These are phyloP conservation scores for Xylariaceae sp. DNA, from an alignment of 2,329 filamentous ascomycete species.

Conservation along the genomic window DNA sequence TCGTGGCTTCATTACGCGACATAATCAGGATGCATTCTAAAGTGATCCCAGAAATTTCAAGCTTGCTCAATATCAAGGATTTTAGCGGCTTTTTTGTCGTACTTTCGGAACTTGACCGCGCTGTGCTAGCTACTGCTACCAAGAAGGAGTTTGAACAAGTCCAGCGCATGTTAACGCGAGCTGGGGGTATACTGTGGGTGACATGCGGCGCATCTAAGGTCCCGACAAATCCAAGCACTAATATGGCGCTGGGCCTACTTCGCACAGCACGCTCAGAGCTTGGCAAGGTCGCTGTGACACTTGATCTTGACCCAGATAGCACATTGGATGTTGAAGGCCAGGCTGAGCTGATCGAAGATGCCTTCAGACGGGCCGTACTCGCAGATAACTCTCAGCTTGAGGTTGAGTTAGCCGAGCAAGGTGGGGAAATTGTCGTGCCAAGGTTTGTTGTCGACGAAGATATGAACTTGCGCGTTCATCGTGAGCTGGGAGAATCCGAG, in stretches of 20 bases:
- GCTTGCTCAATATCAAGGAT: conserved; percentile 12
- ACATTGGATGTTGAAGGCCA: conserved; percentile 18
- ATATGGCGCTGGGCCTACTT: conserved; percentile 31
- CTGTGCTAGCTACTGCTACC: conserved; percentile 18
- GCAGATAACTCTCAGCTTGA: conserved; percentile 15
- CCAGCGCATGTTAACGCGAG: conserved; percentile 18
- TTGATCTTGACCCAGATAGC: conserved; percentile 35
- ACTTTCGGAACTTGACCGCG: conserved; percentile 24
- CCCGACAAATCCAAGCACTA: conserved; percentile 22
- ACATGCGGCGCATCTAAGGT: conserved; percentile 28
- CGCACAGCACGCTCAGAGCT: conserved; percentile 33
- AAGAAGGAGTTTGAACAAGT: conserved; percentile 20
- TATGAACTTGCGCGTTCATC: conserved; percentile 29
- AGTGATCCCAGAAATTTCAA: conserved; percentile 12
- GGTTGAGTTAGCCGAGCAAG: conserved; percentile 27
- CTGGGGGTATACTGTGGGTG: conserved; percentile 27
- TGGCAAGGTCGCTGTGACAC: conserved; percentile 24
- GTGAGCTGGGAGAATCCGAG: conserved; percentile 23
- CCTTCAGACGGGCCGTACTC: conserved; percentile 17
- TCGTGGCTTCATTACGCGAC: conserved; percentile 15
- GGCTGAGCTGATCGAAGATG: conserved; percentile 26
- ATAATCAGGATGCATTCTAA: conserved; percentile 21
- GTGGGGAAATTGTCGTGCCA: conserved; percentile 26
- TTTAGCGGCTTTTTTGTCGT: conserved; percentile 23
- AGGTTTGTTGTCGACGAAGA: conserved; percentile 26